Base-by-base conservation (phyloP, 2,329 filamentous ascomycete genomes). In the Neobulgaria alba region DNA sequence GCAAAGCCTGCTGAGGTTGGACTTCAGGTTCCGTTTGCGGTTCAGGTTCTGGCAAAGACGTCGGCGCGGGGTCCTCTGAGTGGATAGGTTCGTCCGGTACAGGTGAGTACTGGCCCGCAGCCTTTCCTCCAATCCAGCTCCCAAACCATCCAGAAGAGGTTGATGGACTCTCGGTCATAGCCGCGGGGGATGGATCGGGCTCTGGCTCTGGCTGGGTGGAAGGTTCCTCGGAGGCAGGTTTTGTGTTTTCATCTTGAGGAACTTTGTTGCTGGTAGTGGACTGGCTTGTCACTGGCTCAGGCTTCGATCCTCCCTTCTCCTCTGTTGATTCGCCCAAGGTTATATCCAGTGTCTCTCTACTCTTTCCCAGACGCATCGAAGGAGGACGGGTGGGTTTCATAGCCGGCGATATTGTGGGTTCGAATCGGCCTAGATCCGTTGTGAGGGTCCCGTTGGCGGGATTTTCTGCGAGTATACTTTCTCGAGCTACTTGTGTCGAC, bases 401-500 rank as follows among this genome's bases (percentile, higher is more conserved):
- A n/a, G 39, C 33, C 10, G 49, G 37, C 20, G 53, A 33, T 36
- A 48, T 52, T 38, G 49, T 53, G 12, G 47, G 42, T 32, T 60
- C 56, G 38, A 57, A 56, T 32, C 47, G 51, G 48, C 39, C 53
- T 16, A 57, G 39, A 41, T 56, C 55, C 29, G 50, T 38, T n/a
- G 53, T 5, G 18, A 41, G 4, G 42, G 7, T 12, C 7, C 23
- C 31, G 37, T 54, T 59, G n/a, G 44, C 47, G 8, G 54, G 40
- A 41, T 57, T 60, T 38, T 58, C 73, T 20, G 75, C 77, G 33
- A 75, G 60, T 19, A 81, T 79, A 10, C 71, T 75, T 56, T 82
- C 77, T 48, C 67, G 68, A 3, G 75, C 74, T 33, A 82, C 63
- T 38, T 76, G 73, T 4, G 72, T 79, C 7, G 75, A 80, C 19